Evolutionary conservation across 192 early-diverging fungal species (phyloP).

Genomic region (Coemansia sp.): DNA sequence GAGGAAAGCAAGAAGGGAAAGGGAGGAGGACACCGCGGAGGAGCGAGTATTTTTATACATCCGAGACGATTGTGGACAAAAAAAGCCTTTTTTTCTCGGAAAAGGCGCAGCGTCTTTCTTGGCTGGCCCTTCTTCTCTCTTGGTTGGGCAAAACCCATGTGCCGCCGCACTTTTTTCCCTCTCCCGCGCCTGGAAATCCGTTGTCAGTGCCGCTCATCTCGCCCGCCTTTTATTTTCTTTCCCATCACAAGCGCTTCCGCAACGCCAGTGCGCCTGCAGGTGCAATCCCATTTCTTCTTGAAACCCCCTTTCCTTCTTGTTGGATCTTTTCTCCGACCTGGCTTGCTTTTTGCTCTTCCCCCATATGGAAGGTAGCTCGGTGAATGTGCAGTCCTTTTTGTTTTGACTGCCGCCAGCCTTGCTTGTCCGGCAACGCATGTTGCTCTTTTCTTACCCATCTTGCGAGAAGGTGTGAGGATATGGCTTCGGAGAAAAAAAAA

Average conservation of each 20-base stretch:
- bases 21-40: neutral
- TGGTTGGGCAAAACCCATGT: neutral
- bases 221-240: neutral
- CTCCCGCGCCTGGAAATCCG: neutral
- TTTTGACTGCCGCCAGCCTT: no score
- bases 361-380: neutral
- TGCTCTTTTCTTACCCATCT: neutral
- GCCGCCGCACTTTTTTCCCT: no score
- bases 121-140: neutral
- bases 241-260: neutral
- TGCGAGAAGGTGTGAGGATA: neutral
- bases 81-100: neutral
- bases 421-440: no score
- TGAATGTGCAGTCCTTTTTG: no score
- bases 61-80: neutral
- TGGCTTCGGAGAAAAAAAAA: neutral
- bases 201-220: neutral
- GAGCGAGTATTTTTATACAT: neutral
- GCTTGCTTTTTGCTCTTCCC: neutral
- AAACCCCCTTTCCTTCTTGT: no score
- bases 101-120: neutral
- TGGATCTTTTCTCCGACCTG: no score
- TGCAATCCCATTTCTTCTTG: no score
- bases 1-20: neutral
- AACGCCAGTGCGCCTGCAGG: neutral